Conservation (phyloP, 2,329 filamentous ascomycete genomes). For the Nectriaceae sp. region DNA sequence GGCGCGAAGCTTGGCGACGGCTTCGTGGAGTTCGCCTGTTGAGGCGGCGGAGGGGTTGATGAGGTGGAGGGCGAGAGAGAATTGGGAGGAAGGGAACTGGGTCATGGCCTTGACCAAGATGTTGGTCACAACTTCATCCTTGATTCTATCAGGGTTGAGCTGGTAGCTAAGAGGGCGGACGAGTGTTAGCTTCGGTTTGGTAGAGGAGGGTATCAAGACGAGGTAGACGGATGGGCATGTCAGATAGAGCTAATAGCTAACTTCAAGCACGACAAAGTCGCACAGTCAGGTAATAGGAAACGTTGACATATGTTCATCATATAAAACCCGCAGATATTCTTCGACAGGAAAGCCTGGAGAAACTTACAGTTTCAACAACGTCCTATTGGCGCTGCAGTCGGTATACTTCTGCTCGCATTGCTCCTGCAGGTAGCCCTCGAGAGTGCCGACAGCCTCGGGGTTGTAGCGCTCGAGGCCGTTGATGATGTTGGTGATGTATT, state of each 20-base stretch:
- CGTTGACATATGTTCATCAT: slow-evolving; percentile 77
- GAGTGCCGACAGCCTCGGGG: slow-evolving; percentile 88
- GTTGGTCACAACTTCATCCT: slow-evolving; percentile 97
- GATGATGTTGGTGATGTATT: slow-evolving; percentile 89
- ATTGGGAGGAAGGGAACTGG: slow-evolving; percentile 94
- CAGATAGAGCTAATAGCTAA: slow-evolving; percentile 75
- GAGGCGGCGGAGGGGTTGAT: slow-evolving; percentile 76
- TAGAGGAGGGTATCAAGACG: not conserved
- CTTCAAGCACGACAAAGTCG: slow-evolving; percentile 61
- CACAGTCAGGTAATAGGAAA: slow-evolving; percentile 98
- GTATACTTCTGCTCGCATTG: slow-evolving; percentile 95
- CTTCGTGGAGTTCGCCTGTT: slow-evolving; percentile 79
- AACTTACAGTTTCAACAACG: slow-evolving; percentile 93
- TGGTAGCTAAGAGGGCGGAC: slow-evolving; percentile 71
- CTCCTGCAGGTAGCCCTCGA: slow-evolving; percentile 91
- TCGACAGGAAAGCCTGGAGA: slow-evolving; percentile 15
- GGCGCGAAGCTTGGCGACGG: slow-evolving; percentile 80
- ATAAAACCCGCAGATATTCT: slow-evolving; percentile 43
- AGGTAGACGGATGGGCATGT: slow-evolving; percentile 38
- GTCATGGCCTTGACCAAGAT: slow-evolving; percentile 97
- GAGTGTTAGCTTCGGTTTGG: slow-evolving; percentile 18
- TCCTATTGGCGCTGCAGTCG: slow-evolving; percentile 96
- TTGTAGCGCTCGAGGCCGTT: slow-evolving; percentile 98
- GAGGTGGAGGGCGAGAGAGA: slow-evolving; percentile 90
- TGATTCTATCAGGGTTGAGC: slow-evolving; percentile 97